phyloP scores from a whole-genome alignment of 208 protist species.

The Leptomonas seymouri region DNA sequence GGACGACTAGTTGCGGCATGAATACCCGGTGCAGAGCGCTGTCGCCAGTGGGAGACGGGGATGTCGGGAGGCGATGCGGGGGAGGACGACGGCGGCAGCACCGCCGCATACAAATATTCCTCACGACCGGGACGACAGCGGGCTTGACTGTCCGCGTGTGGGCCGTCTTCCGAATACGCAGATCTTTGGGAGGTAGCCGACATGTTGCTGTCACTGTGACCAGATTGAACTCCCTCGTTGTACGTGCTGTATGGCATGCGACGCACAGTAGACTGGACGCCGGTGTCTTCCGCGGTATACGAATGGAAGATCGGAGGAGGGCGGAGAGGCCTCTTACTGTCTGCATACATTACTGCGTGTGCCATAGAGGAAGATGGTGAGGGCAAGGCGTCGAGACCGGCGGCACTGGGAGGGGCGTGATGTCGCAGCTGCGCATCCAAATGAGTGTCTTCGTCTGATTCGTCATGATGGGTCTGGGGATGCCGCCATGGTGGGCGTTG shows the following conservation, averaged over 20 bases:
- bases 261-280: too few species aligned
- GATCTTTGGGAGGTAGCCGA: too few species aligned
- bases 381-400: too few species aligned
- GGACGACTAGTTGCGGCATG: background rate
- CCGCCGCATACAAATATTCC: too few species aligned
- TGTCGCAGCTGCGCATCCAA: background rate
- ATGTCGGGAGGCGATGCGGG: background rate
- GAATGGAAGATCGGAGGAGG: slow-evolving; percentile 1
- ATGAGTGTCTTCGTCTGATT: background rate
- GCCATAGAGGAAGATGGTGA: too few species aligned
- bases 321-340: background rate
- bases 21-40: background rate
- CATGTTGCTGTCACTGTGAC: too few species aligned
- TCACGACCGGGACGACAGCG: too few species aligned
- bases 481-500: slow-evolving; percentile 15
- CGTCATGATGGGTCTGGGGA: background rate
- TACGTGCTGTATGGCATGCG: background rate
- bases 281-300: background rate
- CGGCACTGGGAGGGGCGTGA: too few species aligned
- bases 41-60: slow-evolving; percentile 15
- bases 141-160: too few species aligned
- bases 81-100: background rate
- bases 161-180: too few species aligned
- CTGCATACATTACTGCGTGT: background rate
- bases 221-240: too few species aligned